Evolutionary conservation across 352 stramenopile genomes (phyloP).

Genomic region (Elongisporangium undulatum): DNA sequence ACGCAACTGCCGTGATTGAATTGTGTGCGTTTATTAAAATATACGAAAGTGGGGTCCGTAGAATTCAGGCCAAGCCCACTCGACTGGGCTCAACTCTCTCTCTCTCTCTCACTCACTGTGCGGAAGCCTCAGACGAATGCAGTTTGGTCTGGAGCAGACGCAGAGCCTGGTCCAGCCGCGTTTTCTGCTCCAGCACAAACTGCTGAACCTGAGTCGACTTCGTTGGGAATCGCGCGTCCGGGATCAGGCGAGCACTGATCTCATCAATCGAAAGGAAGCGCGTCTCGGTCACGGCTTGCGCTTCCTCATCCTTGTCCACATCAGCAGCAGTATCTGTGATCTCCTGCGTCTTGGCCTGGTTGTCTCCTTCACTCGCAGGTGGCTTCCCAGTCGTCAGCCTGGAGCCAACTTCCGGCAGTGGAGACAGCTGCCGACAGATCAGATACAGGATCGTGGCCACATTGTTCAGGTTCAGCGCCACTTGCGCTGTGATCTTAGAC

Average conservation of each 20-base stretch:
- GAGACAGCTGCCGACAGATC: slow-evolving; percentile 33
- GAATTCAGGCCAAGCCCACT: background rate
- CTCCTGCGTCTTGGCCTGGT: background rate
- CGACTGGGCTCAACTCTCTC: too few species aligned
- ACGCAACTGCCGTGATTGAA: background rate
- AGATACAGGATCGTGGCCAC: slow-evolving; percentile 53
- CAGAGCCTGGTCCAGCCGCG: slow-evolving; percentile 4
- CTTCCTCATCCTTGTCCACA: background rate
- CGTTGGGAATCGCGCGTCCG: slow-evolving; percentile 23
- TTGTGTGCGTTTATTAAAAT: background rate
- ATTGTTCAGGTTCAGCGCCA: slow-evolving; percentile 31
- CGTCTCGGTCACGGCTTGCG: background rate
- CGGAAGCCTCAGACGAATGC: background rate
- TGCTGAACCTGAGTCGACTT: slow-evolving; percentile 16
- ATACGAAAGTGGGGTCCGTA: background rate
- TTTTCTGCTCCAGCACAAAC: slow-evolving; percentile 23
- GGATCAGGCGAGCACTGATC: slow-evolving; percentile 20
- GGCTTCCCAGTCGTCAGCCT: background rate
- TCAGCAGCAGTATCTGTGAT: background rate
- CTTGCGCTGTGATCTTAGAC: slow-evolving; percentile 15
- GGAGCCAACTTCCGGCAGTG: slow-evolving; percentile 16
- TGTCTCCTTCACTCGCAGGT: background rate
- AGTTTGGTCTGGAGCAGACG: slow-evolving; percentile 8
- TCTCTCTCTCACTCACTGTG: too few species aligned
- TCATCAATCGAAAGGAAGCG: slow-evolving; percentile 24